Evolutionary conservation across 1,284 basidiomycete species (phyloP).

Genomic region (Meripilus lineatus): DNA sequence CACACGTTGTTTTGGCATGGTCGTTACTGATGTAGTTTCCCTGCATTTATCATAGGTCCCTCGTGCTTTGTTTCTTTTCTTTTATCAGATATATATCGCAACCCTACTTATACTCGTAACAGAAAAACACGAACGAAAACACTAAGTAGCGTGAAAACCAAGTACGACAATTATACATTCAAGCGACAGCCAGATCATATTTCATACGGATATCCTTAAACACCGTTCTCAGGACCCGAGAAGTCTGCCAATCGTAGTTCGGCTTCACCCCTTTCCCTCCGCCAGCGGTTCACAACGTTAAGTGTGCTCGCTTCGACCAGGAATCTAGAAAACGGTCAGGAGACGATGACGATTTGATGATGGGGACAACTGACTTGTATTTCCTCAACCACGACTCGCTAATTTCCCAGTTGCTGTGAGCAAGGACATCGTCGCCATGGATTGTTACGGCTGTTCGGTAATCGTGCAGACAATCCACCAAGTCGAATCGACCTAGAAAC

Average conservation of each 20-base stretch:
- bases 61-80: no score
- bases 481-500: constrained; percentile 62
- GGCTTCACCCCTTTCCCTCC: constrained; percentile 65
- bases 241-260: constrained; percentile 55
- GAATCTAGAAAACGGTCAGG: constrained; percentile 42
- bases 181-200: not conserved
- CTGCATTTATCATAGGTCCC: no score
- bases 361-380: constrained; percentile 56
- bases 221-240: constrained; percentile 8
- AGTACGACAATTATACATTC: not conserved
- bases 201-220: not conserved
- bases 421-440: constrained; percentile 85
- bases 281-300: constrained; percentile 69
- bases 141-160: constrained; percentile 1
- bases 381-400: constrained; percentile 76
- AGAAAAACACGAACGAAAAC: constrained; percentile 3
- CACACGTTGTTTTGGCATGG: no score
- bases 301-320: constrained; percentile 64
- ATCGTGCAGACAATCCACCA: constrained; percentile 72
- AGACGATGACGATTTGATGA: constrained; percentile 1
- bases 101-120: constrained; percentile 3
- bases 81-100: no score
- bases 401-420: constrained; percentile 86
- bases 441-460: constrained; percentile 64
- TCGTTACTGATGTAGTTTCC: no score